Conservation (phyloP, 345 rosid species). For the Acer saccharum region DNA sequence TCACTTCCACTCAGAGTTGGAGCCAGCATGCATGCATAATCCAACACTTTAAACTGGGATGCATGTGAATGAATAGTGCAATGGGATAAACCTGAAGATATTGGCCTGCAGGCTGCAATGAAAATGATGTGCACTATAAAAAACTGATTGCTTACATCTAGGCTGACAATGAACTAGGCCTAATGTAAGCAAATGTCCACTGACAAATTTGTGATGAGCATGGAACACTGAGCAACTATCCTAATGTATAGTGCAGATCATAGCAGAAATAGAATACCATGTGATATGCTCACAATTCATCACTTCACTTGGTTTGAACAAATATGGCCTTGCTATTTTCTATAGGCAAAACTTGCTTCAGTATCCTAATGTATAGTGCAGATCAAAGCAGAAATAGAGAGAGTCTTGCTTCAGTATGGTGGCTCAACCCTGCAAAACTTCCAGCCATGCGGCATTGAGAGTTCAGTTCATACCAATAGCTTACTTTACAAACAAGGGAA, state of each 20-base stretch:
- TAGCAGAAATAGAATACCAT: not conserved
- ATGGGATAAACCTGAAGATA: conserved; percentile 2
- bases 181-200: no score
- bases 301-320: not conserved
- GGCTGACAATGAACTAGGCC: not conserved
- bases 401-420: not conserved
- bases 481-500: not conserved
- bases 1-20: conserved; percentile 22
- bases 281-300: not conserved
- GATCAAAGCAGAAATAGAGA: not conserved
- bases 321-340: not conserved
- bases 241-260: not conserved
- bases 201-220: not conserved
- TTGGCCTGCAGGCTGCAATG: conserved; percentile 21
- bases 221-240: not conserved
- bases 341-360: not conserved
- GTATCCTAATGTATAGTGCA: no score
- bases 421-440: not conserved
- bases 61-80: conserved; percentile 28
- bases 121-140: not conserved
- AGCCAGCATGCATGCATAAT: conserved; percentile 14
- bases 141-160: not conserved
- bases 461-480: not conserved
- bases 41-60: not conserved
- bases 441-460: not conserved